Conservation (phyloP, 441 rosid genomes). For the Pelargonium citronellum region DNA sequence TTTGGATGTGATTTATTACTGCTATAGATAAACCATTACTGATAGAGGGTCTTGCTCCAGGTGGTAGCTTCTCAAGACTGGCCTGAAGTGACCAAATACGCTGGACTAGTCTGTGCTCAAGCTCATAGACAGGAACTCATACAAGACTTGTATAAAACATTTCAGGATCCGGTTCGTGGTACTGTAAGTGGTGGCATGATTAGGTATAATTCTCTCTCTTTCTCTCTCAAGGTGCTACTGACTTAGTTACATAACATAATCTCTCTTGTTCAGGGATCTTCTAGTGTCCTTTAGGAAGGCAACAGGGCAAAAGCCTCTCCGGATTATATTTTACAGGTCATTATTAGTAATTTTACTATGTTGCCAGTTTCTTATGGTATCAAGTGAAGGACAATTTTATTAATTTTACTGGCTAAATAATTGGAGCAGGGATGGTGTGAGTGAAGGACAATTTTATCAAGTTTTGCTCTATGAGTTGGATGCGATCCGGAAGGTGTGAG, state of each 20-base stretch:
- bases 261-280: conserved; percentile 61
- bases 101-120: conserved; percentile 96
- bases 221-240: neutral
- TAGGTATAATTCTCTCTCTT: conserved; percentile 38
- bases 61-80: conserved; percentile 99
- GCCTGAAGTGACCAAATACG: conserved; percentile 99
- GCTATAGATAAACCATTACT: conserved; percentile 9
- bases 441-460: conserved; percentile 98
- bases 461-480: conserved; percentile 85
- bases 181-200: conserved; percentile 96
- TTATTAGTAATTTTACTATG: conserved; percentile 2
- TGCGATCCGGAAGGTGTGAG: conserved; percentile 95
- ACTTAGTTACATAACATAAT: neutral
- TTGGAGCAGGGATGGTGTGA: conserved; percentile 81
- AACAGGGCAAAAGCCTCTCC: conserved; percentile 89
- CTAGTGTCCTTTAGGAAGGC: conserved; percentile 86
- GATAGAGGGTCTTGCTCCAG: conserved; percentile 34
- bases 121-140: conserved; percentile 97
- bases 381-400: conserved; percentile 94
- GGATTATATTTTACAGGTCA: conserved; percentile 90
- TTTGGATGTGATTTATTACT: neutral
- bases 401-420: conserved; percentile 40
- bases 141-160: conserved; percentile 87
- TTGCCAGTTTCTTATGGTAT: conserved; percentile 34
- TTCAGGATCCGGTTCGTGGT: conserved; percentile 98